Evolutionary conservation across 441 rosid genomes (phyloP).

Genomic region (Gossypium davidsonii): DNA sequence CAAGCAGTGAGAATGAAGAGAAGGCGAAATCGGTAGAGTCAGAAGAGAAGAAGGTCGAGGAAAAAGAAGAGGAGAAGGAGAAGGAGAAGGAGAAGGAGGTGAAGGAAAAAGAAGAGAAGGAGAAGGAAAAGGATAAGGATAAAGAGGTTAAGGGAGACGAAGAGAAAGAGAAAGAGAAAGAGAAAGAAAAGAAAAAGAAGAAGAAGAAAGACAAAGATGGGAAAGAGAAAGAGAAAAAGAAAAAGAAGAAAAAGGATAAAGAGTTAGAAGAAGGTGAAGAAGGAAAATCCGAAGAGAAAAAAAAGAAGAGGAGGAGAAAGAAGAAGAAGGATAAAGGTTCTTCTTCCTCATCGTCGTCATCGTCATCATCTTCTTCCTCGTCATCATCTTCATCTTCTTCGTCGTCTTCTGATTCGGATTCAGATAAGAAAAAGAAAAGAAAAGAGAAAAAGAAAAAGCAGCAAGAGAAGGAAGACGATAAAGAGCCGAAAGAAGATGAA

Average conservation of each 20-base stretch:
- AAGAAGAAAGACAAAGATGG: too few relatives aligned
- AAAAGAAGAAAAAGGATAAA: neutral
- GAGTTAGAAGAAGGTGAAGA: neutral
- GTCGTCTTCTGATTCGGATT: neutral
- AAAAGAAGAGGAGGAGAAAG: neutral
- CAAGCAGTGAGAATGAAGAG: neutral
- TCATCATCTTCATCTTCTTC: neutral
- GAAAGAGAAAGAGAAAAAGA: too few relatives aligned
- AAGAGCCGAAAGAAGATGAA: neutral
- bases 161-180: neutral
- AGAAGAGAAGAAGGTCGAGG: neutral
- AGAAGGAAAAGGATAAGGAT: neutral
- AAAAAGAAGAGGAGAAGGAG: neutral
- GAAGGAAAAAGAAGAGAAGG: neutral
- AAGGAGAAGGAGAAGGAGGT: neutral
- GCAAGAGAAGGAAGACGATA: neutral
- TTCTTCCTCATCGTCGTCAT: neutral
- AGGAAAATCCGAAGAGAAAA: neutral
- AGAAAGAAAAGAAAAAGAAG: neutral
- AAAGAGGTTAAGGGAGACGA: neutral
- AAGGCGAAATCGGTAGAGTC: neutral
- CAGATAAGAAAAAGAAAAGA: neutral
- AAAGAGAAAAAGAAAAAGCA: neutral
- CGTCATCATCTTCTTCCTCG: neutral
- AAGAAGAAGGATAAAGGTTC: neutral